Evolutionary conservation across 768 basidiomycete genomes (phyloP).

Genomic region (Megacollybia marginata): DNA sequence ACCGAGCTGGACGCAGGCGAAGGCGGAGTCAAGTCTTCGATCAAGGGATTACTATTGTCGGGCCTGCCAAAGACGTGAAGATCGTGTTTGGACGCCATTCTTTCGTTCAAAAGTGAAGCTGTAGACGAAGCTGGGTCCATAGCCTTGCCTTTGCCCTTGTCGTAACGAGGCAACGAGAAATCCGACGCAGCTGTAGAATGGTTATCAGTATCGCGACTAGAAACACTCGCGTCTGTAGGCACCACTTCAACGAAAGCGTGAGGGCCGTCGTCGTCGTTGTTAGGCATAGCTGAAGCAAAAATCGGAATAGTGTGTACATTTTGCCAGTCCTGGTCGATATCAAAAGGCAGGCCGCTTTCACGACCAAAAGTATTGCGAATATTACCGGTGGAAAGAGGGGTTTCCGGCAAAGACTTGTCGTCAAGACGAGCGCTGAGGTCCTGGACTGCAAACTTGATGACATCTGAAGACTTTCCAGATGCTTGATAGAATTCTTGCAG

Average conservation of each 20-base stretch:
- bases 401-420: slow-evolving; percentile 21
- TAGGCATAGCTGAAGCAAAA: slow-evolving; percentile 28
- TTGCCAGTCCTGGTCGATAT: slow-evolving; percentile 59
- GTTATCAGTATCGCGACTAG: slow-evolving; percentile 17
- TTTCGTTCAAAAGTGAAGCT: slow-evolving; percentile 29
- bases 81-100: slow-evolving; percentile 47
- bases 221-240: slow-evolving; percentile 25
- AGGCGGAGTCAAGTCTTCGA: background rate
- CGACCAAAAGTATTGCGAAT: slow-evolving; percentile 56
- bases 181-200: slow-evolving; percentile 26
- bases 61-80: slow-evolving; percentile 50
- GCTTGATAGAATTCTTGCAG: slow-evolving; percentile 62
- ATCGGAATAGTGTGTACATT: too few species aligned
- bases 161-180: slow-evolving; percentile 12
- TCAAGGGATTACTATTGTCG: slow-evolving; percentile 1
- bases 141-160: slow-evolving; percentile 49
- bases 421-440: slow-evolving; percentile 40
- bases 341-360: slow-evolving; percentile 34
- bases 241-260: slow-evolving; percentile 64
- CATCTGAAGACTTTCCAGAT: slow-evolving; percentile 19
- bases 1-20: slow-evolving; percentile 5
- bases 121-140: slow-evolving; percentile 23
- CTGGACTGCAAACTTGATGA: slow-evolving; percentile 56
- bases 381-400: slow-evolving; percentile 20
- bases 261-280: slow-evolving; percentile 28